Base-by-base conservation (phyloP, 2,329 filamentous ascomycete species). In the Penicillium vulpinum region DNA sequence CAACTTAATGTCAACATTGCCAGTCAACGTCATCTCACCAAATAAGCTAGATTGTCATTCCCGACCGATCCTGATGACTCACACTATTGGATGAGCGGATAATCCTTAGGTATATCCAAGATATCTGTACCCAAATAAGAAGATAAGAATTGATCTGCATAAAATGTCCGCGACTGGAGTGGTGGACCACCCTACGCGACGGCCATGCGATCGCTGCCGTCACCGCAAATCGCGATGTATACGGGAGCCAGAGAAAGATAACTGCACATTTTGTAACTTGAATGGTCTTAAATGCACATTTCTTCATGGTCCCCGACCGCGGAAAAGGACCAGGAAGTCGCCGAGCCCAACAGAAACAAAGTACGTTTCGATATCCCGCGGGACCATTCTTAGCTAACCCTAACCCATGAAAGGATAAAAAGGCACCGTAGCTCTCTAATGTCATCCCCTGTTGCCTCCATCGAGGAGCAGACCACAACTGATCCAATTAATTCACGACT, bases 221-320 rank as follows among this genome's bases (percentile, higher is more conserved):
- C 46, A 50, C 36, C 53, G 39, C 45, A 55, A 55, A 29, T 55
- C 53, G 22, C 53, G 45, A 50, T 55, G 53, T 50, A 48, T 55
- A 43, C 28, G 45, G 35, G 39, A 55, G 21, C 24, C 38, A 2
- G 45, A 33, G 21, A 55, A 50, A 50, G 46, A 36, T 7, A 55
- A 39, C 18, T 55, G 53, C 31, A 55, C 38, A 11, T 50, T 47
- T 11, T 55, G 53, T 18, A 40, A 45, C 5, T 22, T 50, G 53
- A 40, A 55, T 39, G 16, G 41, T 28, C 45, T 50, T n/a, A 46
- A 44, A 45, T 50, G 53, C 31, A 55, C 53, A 7, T 50, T 55
- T 31, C 53, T 55, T 22, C 45, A 55, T 43, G 18, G 41, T 29
- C 41, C 24, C 13, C 45, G 38, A 8, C 83, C 35, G 4, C 35